Conservation (phyloP, 306 rosid species). For the Prosopis cineraria region DNA sequence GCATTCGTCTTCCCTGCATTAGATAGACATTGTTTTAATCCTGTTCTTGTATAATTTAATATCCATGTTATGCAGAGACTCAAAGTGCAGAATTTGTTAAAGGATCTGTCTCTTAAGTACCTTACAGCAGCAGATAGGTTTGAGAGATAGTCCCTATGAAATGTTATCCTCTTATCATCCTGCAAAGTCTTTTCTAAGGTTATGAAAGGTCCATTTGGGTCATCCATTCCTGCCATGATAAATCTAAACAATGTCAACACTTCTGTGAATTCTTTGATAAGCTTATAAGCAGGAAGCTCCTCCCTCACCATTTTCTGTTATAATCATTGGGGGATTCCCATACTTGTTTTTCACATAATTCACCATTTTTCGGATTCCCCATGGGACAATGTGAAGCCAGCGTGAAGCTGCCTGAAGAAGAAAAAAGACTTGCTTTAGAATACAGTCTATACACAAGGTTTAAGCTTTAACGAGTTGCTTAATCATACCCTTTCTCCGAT, state of each 20-base stretch:
- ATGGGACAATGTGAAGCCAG: conserved; percentile 89
- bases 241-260: conserved; percentile 18
- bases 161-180: conserved; percentile 80
- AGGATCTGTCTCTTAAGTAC: conserved; percentile 37
- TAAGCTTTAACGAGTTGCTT: conserved; percentile 21
- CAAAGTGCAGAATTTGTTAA: background rate
- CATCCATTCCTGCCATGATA: conserved; percentile 80
- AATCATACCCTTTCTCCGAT: conserved; percentile 86
- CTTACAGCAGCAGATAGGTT: conserved; percentile 88
- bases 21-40: background rate
- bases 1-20: conserved; percentile 74
- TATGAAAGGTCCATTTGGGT: conserved; percentile 54
- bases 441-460: background rate
- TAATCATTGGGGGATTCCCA: conserved; percentile 65
- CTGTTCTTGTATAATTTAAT: conserved; percentile 34
- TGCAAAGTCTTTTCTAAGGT: conserved; percentile 56
- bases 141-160: conserved; percentile 84
- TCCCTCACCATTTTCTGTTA: conserved; percentile 78
- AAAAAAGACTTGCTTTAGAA: conserved; percentile 4
- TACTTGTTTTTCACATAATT: conserved; percentile 67
- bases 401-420: conserved; percentile 76
- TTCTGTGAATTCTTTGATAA: background rate
- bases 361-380: conserved; percentile 85
- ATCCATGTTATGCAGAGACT: background rate
- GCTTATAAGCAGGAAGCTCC: conserved; percentile 25